A percentile compares a stretch with the other conserved stretches of the same genome.
phyloP scores from a whole-genome alignment of 2,329 filamentous ascomycete species.

The Diplodia intermedia region DNA sequence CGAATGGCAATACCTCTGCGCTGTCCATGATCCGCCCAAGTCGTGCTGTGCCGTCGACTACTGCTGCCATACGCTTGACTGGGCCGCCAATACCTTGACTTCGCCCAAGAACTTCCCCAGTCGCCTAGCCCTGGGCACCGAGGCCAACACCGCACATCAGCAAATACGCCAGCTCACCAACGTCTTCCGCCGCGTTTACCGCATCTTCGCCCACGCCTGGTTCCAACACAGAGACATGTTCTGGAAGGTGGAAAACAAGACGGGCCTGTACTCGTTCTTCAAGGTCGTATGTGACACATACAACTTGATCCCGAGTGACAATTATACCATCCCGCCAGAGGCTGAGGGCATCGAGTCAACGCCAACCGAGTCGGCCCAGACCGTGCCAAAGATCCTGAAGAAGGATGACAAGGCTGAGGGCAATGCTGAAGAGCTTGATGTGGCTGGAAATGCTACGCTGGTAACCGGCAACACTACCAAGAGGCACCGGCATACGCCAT shows the following conservation, averaged over 20 bases:
- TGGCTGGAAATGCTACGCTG: slow-evolving; percentile 53
- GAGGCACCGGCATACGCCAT: slow-evolving; percentile 82
- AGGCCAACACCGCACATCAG: slow-evolving; percentile 48
- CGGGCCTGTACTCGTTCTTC: slow-evolving; percentile 95
- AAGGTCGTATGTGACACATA: slow-evolving; percentile 96
- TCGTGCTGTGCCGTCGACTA: slow-evolving; percentile 98
- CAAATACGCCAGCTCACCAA: slow-evolving; percentile 88
- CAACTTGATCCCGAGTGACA: slow-evolving; percentile 86
- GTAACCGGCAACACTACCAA: slow-evolving; percentile 74
- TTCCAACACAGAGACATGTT: slow-evolving; percentile 96
- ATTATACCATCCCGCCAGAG: slow-evolving; percentile 92
- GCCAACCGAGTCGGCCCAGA: slow-evolving; percentile 34
- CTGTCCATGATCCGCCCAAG: slow-evolving; percentile 95
- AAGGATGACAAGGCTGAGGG: slow-evolving; percentile 40
- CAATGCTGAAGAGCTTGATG: slow-evolving; percentile 34
- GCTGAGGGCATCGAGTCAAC: slow-evolving; percentile 78
- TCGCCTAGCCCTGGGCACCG: slow-evolving; percentile 67
- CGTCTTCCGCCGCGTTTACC: slow-evolving; percentile 90
- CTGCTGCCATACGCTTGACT: slow-evolving; percentile 97
- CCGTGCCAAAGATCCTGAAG: slow-evolving; percentile 46
- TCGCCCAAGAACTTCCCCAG: slow-evolving; percentile 96
- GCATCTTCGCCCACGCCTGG: slow-evolving; percentile 98
- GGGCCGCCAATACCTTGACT: slow-evolving; percentile 93
- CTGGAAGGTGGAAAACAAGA: slow-evolving; percentile 88
- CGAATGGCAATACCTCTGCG: slow-evolving; percentile 99